phyloP scores from a whole-genome alignment of 2,329 filamentous ascomycete genomes.

The Pseudocercospora musae region DNA sequence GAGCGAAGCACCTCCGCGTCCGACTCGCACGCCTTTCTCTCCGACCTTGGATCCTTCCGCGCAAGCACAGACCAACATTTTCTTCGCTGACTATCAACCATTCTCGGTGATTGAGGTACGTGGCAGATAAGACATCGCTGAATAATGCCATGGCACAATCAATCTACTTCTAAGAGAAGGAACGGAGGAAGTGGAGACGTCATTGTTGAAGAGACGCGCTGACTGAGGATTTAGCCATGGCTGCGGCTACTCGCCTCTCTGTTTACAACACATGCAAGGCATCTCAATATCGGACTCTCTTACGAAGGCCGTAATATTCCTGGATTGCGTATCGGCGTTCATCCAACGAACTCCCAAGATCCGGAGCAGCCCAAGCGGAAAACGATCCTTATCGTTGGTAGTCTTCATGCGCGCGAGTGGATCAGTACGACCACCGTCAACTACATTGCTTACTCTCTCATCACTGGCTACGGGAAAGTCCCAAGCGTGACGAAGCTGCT shows the following conservation, averaged over 20 bases:
- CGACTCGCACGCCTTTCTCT: slow-evolving; percentile 23
- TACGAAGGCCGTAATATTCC: slow-evolving; percentile 85
- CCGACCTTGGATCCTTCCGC: slow-evolving; percentile 26
- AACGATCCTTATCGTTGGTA: slow-evolving; percentile 78
- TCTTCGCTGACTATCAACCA: slow-evolving; percentile 91
- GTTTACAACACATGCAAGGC: slow-evolving; percentile 75
- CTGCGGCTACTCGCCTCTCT: slow-evolving; percentile 86
- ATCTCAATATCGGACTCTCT: slow-evolving; percentile 75
- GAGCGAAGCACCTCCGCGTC: slow-evolving; percentile 9
- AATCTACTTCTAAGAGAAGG: background rate
- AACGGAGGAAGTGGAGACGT: background rate
- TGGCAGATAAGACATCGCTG: background rate
- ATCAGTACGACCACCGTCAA: slow-evolving; percentile 88
- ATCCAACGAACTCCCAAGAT: slow-evolving; percentile 49
- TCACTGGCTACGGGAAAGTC: slow-evolving; percentile 76
- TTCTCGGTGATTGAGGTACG: slow-evolving; percentile 64
- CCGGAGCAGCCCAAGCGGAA: slow-evolving; percentile 56
- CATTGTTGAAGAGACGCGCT: background rate
- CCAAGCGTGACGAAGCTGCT: slow-evolving; percentile 70
- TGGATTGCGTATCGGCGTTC: slow-evolving; percentile 71
- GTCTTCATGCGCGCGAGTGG: slow-evolving; percentile 94
- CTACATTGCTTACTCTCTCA: slow-evolving; percentile 84
- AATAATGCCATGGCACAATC: no score
- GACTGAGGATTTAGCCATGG: slow-evolving; percentile 58
- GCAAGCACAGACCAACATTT: slow-evolving; percentile 58